Conservation (phyloP, 2,329 filamentous ascomycete species). For the Camillea tinctor region DNA sequence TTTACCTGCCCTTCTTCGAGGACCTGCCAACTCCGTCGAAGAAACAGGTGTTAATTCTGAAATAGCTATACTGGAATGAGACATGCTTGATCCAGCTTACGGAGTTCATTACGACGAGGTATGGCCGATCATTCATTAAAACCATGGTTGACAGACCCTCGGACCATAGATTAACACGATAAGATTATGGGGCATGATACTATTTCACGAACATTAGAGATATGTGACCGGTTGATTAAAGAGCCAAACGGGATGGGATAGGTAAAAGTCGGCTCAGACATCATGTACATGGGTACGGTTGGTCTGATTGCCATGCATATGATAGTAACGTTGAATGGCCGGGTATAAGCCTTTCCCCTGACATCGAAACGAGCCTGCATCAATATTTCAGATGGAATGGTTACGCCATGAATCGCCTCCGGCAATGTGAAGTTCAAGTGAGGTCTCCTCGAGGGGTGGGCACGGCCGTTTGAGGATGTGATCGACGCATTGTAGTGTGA, state of each 20-base stretch:
- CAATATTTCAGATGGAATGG: slow-evolving; percentile 21
- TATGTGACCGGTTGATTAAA: slow-evolving; percentile 13
- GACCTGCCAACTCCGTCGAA: neutral
- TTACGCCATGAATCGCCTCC: slow-evolving; percentile 21
- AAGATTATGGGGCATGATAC: neutral
- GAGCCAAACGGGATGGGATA: slow-evolving; percentile 16
- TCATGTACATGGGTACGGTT: slow-evolving; percentile 15
- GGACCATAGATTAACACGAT: neutral
- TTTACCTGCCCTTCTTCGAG: slow-evolving; percentile 10
- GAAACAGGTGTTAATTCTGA: neutral
- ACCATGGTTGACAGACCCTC: neutral
- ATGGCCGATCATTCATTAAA: slow-evolving; percentile 1
- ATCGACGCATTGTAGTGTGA: neutral
- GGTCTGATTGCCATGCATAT: slow-evolving; percentile 3
- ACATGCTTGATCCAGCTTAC: neutral
- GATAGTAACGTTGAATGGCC: slow-evolving; percentile 14
- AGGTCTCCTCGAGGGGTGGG: slow-evolving; percentile 12
- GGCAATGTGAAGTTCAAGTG: slow-evolving; percentile 22
- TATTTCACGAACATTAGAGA: neutral
- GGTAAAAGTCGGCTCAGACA: slow-evolving; percentile 19
- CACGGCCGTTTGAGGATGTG: slow-evolving; percentile 3
- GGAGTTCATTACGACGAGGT: neutral
- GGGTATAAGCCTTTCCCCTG: slow-evolving; percentile 16
- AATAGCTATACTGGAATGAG: neutral
- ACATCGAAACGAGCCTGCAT: slow-evolving; percentile 17